Conservation (phyloP, 257 asterid genomes). For the Solanum piurae region DNA sequence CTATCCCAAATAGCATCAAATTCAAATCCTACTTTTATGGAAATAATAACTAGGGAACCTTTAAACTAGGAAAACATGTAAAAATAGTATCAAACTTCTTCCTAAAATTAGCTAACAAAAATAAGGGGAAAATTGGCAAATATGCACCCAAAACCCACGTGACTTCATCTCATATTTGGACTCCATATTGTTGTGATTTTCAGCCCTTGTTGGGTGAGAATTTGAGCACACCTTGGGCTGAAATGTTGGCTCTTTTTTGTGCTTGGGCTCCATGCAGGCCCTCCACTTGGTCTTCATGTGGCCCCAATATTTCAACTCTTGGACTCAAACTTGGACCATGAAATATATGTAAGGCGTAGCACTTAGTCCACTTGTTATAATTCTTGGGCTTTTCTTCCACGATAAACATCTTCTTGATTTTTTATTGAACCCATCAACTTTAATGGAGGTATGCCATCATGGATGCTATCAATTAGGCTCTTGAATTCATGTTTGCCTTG, state of each 20-base stretch:
- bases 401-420: background rate
- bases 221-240: background rate
- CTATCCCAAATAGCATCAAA: background rate
- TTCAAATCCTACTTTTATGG: background rate
- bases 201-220: background rate
- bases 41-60: background rate
- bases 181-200: background rate
- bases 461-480: background rate
- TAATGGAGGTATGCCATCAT: background rate
- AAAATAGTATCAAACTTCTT: background rate
- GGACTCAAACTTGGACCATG: background rate
- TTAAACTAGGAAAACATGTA: background rate
- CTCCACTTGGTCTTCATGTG: background rate
- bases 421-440: background rate
- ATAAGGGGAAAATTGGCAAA: background rate
- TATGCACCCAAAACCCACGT: background rate
- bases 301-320: background rate
- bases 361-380: background rate
- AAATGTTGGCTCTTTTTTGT: background rate
- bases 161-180: background rate
- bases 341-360: background rate
- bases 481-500: background rate
- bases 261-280: background rate
- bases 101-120: background rate
- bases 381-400: background rate